Evolutionary conservation across 2,329 filamentous ascomycete genomes (phyloP).

Genomic region (Fusarium nisikadoi): DNA sequence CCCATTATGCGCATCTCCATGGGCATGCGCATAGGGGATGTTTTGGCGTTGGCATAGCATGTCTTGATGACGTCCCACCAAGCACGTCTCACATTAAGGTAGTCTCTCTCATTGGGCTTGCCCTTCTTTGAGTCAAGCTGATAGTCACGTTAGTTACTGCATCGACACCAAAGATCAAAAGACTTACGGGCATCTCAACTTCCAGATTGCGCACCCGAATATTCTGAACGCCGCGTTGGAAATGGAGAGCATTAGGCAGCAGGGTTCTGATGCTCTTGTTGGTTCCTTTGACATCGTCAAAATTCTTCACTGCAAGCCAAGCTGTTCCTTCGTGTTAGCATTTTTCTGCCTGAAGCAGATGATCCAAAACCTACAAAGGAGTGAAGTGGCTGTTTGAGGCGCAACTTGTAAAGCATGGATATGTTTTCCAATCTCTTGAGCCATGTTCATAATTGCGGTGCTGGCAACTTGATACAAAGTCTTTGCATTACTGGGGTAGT

Average conservation of each 20-base stretch:
- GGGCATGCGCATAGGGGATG: not conserved
- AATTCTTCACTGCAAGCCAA: not conserved
- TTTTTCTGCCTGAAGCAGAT: fast-evolving
- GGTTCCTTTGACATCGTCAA: not conserved
- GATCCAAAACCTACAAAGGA: not conserved
- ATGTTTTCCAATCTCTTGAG: not conserved
- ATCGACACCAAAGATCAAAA: fast-evolving
- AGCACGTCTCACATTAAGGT: not conserved
- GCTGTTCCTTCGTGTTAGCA: not conserved
- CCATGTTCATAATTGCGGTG: not conserved
- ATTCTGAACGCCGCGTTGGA: not conserved
- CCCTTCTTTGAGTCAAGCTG: not conserved
- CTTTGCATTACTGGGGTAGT: not conserved
- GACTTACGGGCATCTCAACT: not conserved
- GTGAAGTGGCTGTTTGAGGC: not conserved
- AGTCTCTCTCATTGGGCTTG: not conserved
- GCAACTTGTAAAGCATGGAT: not conserved
- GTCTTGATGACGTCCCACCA: not conserved
- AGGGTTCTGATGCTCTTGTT: not conserved
- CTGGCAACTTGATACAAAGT: not conserved
- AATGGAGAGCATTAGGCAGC: not conserved
- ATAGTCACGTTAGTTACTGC: not conserved
- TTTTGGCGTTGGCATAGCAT: not conserved
- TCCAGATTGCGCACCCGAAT: not conserved
- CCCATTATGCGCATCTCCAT: not conserved